These are phyloP conservation scores for Drechslerella dactyloides DNA, from an alignment of 2,329 filamentous ascomycete genomes.

Conservation along the genomic window DNA sequence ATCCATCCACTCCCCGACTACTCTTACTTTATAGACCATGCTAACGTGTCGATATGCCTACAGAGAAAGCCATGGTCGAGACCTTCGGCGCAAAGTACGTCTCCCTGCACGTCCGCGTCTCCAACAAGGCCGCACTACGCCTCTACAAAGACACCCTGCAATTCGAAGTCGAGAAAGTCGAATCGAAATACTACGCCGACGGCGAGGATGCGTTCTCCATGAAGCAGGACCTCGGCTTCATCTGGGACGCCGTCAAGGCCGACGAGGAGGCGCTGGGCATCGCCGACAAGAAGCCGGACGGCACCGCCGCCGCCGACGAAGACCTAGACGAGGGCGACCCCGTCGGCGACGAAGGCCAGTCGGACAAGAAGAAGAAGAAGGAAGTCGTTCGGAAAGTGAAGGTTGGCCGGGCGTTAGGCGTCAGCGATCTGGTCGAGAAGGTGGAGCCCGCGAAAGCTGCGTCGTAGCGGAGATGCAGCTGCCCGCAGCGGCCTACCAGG, in stretches of 20 bases:
- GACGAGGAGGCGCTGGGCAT: constrained; percentile 31
- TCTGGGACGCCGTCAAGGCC: constrained; percentile 63
- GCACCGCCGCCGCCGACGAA: constrained; percentile 59
- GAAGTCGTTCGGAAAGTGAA: constrained; percentile 65
- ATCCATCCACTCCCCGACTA: constrained; percentile 9
- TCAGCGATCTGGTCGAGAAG: constrained; percentile 54
- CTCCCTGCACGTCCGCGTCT: constrained; percentile 91
- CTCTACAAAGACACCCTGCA: constrained; percentile 91
- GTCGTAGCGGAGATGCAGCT: constrained; percentile 10
- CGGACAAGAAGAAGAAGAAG: constrained; percentile 58
- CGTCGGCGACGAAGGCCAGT: constrained; percentile 60
- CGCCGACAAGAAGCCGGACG: constrained; percentile 59
- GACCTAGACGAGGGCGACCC: constrained; percentile 59
- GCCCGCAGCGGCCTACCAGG: too few relatives aligned
- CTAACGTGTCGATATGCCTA: constrained; percentile 14
- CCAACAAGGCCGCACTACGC: constrained; percentile 86
- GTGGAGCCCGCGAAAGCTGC: constrained; percentile 38
- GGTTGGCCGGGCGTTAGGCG: constrained; percentile 58
- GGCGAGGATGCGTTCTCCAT: constrained; percentile 96
- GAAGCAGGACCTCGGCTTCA: constrained; percentile 76
- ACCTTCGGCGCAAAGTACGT: constrained; percentile 91
- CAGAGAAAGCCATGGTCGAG: constrained; percentile 81
- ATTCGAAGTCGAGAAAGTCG: constrained; percentile 85
- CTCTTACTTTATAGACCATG: neutral
- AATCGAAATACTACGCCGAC: constrained; percentile 93